Conservation (phyloP, 176 grass and related monocot genomes). For the Oryza glaberrima region DNA sequence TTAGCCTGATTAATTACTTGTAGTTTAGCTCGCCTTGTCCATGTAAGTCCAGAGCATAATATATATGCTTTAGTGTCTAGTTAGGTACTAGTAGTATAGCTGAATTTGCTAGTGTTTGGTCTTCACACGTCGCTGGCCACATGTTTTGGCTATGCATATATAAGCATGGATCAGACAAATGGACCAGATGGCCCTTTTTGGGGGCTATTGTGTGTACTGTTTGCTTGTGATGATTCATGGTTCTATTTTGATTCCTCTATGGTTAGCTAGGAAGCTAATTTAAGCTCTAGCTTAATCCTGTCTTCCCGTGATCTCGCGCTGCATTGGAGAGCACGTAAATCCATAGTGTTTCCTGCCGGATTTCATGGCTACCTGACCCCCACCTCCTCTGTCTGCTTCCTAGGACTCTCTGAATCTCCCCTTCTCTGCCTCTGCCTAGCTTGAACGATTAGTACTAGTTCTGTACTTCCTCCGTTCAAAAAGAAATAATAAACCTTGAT, state of each 20-base stretch:
- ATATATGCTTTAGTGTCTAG: neutral
- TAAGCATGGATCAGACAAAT: neutral
- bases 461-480: too few species aligned
- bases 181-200: neutral
- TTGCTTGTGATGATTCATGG: conserved; percentile 2
- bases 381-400: too few species aligned
- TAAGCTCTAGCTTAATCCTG: neutral
- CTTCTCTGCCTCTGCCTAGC: too few species aligned
- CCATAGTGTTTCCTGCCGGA: neutral
- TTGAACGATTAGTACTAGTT: neutral
- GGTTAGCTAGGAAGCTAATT: neutral
- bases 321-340: neutral
- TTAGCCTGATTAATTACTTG: neutral
- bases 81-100: too few species aligned
- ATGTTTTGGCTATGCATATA: neutral
- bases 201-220: neutral
- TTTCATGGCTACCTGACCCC: neutral
- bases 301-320: neutral
- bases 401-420: too few species aligned
- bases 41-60: neutral
- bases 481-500: too few species aligned
- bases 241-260: neutral
- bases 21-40: neutral
- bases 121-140: neutral
- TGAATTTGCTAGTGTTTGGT: neutral